Evolutionary conservation across 140 eudicot genomes (phyloP), one percentile per base, ranked within the genome.

Genomic region (Erigeron philadelphicus): DNA sequence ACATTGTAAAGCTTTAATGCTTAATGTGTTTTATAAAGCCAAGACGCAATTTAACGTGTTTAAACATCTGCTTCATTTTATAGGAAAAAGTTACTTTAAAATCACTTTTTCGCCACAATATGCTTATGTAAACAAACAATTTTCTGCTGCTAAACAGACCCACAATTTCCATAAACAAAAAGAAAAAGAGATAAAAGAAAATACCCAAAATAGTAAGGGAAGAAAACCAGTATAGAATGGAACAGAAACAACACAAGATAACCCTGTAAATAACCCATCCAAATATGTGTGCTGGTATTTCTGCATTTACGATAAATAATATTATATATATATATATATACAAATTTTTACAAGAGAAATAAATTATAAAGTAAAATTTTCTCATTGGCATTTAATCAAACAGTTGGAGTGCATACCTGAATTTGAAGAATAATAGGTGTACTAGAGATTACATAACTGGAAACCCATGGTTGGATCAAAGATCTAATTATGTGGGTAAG

Each of bases 201-300:
- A 23, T 87, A 89, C 99, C 99, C 99, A 89, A 81, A 94, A 94
- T 17, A 94, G 89, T 68, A 94, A 71, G 42, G 99, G 99, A 71
- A 94, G 95, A 76, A 94, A 94, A 9, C 85, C 95, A 66, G 98
- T 93, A 78, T 93, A 93, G 78, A 93, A 93, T 50, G 96, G 96
- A 53, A 93, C 95, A 64, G 96, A 93, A 80, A 93, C 98, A 78
- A 89, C 94, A 72, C 83, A 84, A 40, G 98, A 93, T 73, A 93
- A 69, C 17, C 80, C 94, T 57, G 84, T 62, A 64, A 93, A 93
- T 23, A 93, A 80, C 3, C 77, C 86, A 87, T 93, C 98, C 79
- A 89, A 71, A 25, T 57, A 44, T 8, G 70, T 68, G 56, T 89
- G 88, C 75, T 83, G 95, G 70, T 82, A 87, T 72, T 89, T 89